Conservation (phyloP, 1,139 yeast genomes). For the Diutina pseudorugosa region DNA sequence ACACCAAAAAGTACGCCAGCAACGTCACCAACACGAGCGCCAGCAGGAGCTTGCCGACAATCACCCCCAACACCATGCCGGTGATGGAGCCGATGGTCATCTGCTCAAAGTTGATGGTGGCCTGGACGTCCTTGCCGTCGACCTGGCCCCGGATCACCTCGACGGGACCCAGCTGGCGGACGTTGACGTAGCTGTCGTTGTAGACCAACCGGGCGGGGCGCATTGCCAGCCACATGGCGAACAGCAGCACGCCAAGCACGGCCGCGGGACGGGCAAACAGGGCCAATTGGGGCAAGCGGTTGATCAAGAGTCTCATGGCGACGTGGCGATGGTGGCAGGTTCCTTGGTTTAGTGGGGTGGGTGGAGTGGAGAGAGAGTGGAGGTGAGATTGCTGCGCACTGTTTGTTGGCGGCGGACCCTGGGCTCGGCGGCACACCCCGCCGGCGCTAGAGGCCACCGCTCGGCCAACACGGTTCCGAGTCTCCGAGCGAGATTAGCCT, state of each 20-base stretch:
- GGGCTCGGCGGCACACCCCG: not conserved
- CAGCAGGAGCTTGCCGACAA: constrained; percentile 55
- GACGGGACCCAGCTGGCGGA: not conserved
- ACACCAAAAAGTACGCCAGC: constrained; percentile 38
- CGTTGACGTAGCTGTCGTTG: not conserved
- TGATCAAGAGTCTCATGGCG: not conserved
- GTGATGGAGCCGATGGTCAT: constrained; percentile 57
- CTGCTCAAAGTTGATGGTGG: constrained; percentile 42
- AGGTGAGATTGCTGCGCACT: constrained; percentile 1
- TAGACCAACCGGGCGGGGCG: not conserved
- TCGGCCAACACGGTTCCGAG: not conserved
- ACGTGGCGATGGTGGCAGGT: no score
- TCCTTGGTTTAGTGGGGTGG: not conserved
- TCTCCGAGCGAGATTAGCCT: no score
- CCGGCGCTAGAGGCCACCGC: not conserved
- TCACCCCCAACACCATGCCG: constrained; percentile 50
- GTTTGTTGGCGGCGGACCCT: not conserved
- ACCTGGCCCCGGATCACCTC: not conserved
- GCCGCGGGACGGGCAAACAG: constrained; percentile 1
- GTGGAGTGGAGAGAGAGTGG: not conserved
- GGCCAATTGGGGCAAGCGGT: constrained; percentile 1
- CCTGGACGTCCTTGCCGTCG: not conserved
- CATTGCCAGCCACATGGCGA: constrained; percentile 1
- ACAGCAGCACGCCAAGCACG: constrained; percentile 3
- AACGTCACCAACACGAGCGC: constrained; percentile 43